Percentiles rank a stretch among this genome's conserved stretches.
Conservation (phyloP, 1,284 basidiomycete species). For the Anthracocystis panici-leucophaei region DNA sequence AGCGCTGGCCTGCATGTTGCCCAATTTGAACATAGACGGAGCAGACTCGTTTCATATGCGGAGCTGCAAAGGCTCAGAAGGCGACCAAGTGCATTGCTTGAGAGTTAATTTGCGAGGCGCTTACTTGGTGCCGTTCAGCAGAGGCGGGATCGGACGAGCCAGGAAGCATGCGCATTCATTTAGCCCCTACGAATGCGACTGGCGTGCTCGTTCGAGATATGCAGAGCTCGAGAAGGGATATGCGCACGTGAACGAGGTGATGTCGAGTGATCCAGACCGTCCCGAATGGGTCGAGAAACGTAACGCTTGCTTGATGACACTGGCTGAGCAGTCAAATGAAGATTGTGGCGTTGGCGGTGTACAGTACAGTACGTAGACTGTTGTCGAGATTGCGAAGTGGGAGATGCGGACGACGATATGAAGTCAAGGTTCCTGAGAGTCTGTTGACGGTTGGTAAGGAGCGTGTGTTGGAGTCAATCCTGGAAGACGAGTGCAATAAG, state of each 20-base stretch:
- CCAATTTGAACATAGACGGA: background rate
- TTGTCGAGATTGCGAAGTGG: background rate
- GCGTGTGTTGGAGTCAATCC: background rate
- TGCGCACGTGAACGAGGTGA: background rate
- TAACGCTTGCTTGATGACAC: background rate
- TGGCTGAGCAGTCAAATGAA: background rate
- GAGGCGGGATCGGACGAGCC: background rate
- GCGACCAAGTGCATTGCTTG: background rate
- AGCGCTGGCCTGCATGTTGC: background rate
- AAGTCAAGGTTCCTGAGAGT: too few species aligned
- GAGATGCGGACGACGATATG: background rate
- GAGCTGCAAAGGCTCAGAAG: constrained; percentile 2
- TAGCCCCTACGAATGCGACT: background rate
- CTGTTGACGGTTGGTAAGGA: background rate
- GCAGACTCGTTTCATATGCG: background rate
- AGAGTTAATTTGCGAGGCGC: background rate
- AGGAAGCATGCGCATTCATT: too few species aligned
- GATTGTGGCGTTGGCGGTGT: background rate
- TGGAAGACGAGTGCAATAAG: background rate
- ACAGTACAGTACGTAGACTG: too few species aligned
- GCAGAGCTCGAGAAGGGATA: background rate
- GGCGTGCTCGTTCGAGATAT: background rate
- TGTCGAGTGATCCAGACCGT: too few species aligned
- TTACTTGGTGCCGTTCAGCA: background rate
- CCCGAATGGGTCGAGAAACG: background rate